A percentile compares a stretch with the other conserved stretches of the same genome.
Evolutionary conservation across 352 stramenopile species (phyloP).

Genomic region (Phytophthora palmivora): DNA sequence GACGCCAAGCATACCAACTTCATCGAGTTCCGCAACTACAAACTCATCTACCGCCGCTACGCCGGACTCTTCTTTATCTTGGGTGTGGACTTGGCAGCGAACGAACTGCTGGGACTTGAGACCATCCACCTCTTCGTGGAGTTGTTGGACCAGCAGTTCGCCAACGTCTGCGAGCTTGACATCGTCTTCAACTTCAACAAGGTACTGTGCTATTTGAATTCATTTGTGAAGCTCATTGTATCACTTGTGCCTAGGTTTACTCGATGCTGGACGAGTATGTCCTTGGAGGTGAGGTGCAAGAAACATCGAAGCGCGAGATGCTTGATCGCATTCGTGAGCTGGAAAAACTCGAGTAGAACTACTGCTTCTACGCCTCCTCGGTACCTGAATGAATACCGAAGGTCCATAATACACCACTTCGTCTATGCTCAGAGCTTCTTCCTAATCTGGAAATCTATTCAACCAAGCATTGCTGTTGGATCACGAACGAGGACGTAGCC

Average conservation of each 20-base stretch:
- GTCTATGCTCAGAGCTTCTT: conserved; percentile 14
- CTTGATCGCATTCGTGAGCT: conserved; percentile 92
- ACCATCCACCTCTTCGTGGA: conserved; percentile 99
- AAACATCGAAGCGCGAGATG: conserved; percentile 93
- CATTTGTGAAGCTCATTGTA: conserved; percentile 1
- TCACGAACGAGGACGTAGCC: conserved; percentile 18
- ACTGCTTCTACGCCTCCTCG: background rate
- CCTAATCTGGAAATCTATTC: conserved; percentile 34
- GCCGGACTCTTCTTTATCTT: conserved; percentile 99
- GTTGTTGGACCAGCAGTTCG: conserved; percentile 98
- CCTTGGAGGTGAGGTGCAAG: conserved; percentile 93
- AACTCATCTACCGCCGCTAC: conserved; percentile 99
- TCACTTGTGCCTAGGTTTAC: conserved; percentile 73
- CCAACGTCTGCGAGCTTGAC: conserved; percentile 99
- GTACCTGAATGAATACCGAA: background rate
- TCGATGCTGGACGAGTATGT: conserved; percentile 96
- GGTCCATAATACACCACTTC: conserved; percentile 21
- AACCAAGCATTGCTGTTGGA: conserved; percentile 22
- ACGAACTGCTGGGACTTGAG: conserved; percentile 98
- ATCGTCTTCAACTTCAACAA: conserved; percentile 97
- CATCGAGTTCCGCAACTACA: conserved; percentile 98
- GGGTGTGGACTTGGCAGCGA: conserved; percentile 95
- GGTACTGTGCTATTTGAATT: conserved; percentile 33
- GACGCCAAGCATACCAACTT: conserved; percentile 95
- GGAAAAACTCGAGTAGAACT: conserved; percentile 89